These are phyloP conservation scores for Aureobasidium melanogenum DNA, from an alignment of 2,329 filamentous ascomycete genomes.

Conservation along the genomic window DNA sequence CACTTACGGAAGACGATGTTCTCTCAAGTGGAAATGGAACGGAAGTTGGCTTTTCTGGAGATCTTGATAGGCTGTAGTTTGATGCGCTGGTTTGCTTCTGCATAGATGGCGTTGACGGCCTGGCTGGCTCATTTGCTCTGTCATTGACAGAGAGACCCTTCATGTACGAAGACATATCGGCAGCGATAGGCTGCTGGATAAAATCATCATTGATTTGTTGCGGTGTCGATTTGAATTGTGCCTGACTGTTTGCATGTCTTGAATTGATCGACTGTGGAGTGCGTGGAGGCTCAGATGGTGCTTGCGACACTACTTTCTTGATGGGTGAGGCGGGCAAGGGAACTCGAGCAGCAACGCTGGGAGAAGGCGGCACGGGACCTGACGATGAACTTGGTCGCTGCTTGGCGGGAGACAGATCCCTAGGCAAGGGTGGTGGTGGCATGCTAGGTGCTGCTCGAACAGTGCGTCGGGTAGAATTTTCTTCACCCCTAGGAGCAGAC, in stretches of 20 bases:
- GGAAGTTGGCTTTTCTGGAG: neutral
- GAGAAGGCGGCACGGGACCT: constrained; percentile 26
- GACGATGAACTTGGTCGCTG: constrained; percentile 26
- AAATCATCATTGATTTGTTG: constrained; percentile 35
- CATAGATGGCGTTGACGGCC: neutral
- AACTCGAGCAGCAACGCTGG: constrained; percentile 32
- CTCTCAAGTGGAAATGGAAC: neutral
- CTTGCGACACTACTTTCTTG: constrained; percentile 31
- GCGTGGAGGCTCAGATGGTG: constrained; percentile 23
- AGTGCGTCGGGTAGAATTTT: constrained; percentile 12
- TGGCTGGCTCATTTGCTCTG: constrained; percentile 1
- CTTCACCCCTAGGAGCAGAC: constrained; percentile 13
- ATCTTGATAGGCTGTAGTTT: neutral
- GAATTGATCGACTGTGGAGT: constrained; percentile 24
- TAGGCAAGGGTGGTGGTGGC: constrained; percentile 27
- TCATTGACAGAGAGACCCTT: constrained; percentile 25
- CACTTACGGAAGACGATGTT: neutral
- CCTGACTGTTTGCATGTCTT: constrained; percentile 16
- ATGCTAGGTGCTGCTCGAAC: constrained; percentile 16
- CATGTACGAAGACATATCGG: constrained; percentile 33
- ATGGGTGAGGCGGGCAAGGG: constrained; percentile 39
- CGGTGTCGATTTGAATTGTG: constrained; percentile 24
- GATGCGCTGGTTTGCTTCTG: constrained; percentile 13
- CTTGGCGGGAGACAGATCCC: constrained; percentile 36
- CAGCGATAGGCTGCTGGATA: constrained; percentile 40